Evolutionary conservation across 176 grass and related monocot genomes (phyloP).

Genomic region (Chrysopogon serrulatus): DNA sequence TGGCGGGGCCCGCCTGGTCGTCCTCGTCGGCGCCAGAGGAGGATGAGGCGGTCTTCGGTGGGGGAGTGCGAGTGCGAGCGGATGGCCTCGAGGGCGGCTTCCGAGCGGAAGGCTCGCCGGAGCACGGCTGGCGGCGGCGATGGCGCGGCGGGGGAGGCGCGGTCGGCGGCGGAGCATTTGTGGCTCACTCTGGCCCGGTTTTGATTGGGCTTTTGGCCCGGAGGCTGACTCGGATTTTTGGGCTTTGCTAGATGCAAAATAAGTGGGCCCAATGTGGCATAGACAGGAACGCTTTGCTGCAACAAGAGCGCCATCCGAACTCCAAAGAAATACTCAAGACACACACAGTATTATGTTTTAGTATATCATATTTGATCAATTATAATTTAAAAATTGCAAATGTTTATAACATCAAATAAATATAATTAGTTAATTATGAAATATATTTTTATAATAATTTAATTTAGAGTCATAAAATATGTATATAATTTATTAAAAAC

Average conservation of each 20-base stretch:
- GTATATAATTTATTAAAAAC: too few species aligned
- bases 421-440: too few species aligned
- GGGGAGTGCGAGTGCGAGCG: slow-evolving; percentile 7
- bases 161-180: slow-evolving; percentile 21
- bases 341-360: too few species aligned
- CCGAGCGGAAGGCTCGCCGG: slow-evolving; percentile 59
- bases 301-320: too few species aligned
- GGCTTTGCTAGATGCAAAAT: background rate
- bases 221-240: background rate
- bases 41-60: background rate
- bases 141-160: background rate
- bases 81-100: slow-evolving; percentile 54
- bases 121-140: background rate
- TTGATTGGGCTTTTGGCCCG: background rate
- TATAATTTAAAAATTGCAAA: too few species aligned
- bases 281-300: too few species aligned
- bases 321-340: too few species aligned
- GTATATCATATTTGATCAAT: too few species aligned
- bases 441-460: too few species aligned
- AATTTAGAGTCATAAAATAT: too few species aligned
- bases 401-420: too few species aligned
- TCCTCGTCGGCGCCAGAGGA: background rate
- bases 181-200: background rate
- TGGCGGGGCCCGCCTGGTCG: background rate
- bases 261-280: background rate